Evolutionary conservation across 2,329 filamentous ascomycete species (phyloP), one percentile per base, ranked within the genome.

Genomic region (Fonsecaea multimorphosa): DNA sequence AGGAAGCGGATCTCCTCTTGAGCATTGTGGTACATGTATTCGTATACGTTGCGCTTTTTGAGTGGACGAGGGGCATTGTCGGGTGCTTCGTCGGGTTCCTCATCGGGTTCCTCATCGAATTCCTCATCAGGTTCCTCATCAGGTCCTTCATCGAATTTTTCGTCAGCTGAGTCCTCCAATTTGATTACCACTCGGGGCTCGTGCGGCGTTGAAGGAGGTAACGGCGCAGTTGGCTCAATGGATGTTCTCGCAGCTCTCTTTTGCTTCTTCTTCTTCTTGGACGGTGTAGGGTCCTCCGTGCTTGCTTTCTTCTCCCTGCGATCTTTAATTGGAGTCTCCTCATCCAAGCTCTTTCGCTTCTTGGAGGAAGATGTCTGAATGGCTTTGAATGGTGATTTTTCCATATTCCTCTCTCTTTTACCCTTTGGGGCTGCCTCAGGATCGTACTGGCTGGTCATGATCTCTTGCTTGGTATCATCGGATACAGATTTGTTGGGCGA

Each of bases 1-100:
- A 55, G 34, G 27, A 56, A 62, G 11, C 12, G 29, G n/a, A 49
- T 49, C 1, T 49, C 44, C 44, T 49, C 44, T 11, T 24, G 44
- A 12, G 44, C 44, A 3, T 49, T 24, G 7, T 49, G 44, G 44
- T 49, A 49, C 44, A 49, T 12, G 3, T 2, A 22, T 19, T 49
- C 44, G 44, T 49, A 24, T 12, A 49, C 44, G 3, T 49, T 24
- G 7, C 44, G 44, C 44, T 49, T 49, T 9, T 11, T 11, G 44
- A 19, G 44, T 14, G 44, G 19, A 11, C 8, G 19, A 24, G 22
- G 44, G 2, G 7, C 9, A 4, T 9, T 24, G 19, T 44, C 40
- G n/a, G 40, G 9, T 44, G 3, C 36, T 14, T 3, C 29, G 29
- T 31, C 29, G 8, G 29, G 8, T 31, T 31, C 29, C 29, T 31